phyloP scores from a whole-genome alignment of 2,329 filamentous ascomycete genomes.

The Pseudocercospora pini-densiflorae region DNA sequence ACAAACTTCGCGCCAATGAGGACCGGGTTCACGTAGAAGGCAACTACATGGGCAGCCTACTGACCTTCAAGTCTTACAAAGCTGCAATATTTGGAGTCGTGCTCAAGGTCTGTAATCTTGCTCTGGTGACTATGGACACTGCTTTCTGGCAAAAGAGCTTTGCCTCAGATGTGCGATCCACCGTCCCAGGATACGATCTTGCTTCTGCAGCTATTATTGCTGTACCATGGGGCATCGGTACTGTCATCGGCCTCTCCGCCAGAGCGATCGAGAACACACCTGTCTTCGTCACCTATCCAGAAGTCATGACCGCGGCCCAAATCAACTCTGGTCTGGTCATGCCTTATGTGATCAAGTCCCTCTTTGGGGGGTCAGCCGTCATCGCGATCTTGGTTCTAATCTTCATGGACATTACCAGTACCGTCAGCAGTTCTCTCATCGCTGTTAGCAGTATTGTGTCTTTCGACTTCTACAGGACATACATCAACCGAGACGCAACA shows the following conservation, averaged over 20 bases:
- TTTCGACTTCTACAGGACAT: conserved; percentile 57
- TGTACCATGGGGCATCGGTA: conserved; percentile 54
- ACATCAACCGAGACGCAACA: conserved; percentile 52
- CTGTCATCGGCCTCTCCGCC: conserved; percentile 51
- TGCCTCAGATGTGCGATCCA: conserved; percentile 49
- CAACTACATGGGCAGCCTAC: conserved; percentile 53
- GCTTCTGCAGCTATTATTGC: conserved; percentile 52
- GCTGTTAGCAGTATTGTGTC: conserved; percentile 57
- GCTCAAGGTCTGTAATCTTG: conserved; percentile 55
- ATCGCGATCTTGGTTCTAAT: conserved; percentile 52
- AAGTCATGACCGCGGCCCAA: conserved; percentile 45
- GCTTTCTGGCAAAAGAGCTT: conserved; percentile 59
- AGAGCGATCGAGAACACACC: conserved; percentile 52
- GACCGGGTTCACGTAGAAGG: conserved; percentile 45
- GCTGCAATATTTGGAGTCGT: conserved; percentile 48
- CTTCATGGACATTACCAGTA: conserved; percentile 58
- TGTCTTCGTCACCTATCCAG: conserved; percentile 51
- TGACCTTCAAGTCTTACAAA: conserved; percentile 53
- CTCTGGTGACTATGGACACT: conserved; percentile 57
- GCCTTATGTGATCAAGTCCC: conserved; percentile 51
- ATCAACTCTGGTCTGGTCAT: conserved; percentile 53
- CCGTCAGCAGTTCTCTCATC: conserved; percentile 56
- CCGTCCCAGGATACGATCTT: conserved; percentile 54
- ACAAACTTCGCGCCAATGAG: conserved; percentile 51
- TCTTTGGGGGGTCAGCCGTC: conserved; percentile 50